Conservation (phyloP, 108 stramenopile genomes). For the Epithemia pelagica region DNA sequence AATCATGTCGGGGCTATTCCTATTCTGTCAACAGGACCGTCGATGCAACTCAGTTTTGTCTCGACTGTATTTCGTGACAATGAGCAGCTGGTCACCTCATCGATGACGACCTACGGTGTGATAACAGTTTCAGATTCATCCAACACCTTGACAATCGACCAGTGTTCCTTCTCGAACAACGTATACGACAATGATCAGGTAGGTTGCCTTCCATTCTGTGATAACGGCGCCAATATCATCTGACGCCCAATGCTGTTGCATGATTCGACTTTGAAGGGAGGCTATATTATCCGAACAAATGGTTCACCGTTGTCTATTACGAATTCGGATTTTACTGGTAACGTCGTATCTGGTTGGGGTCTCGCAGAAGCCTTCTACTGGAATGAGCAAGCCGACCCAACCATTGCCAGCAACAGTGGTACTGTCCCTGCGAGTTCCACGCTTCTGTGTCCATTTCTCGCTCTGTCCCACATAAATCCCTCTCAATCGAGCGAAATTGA, state of each 20-base stretch:
- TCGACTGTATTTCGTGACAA: background rate
- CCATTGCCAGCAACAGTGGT: background rate
- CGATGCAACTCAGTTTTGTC: background rate
- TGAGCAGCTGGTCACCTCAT: background rate
- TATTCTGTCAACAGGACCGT: background rate
- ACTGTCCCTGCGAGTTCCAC: background rate
- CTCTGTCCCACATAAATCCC: background rate
- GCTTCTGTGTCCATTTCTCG: background rate
- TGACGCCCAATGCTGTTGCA: too few species aligned
- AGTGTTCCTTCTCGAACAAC: background rate
- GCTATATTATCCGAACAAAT: background rate
- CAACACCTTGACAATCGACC: background rate
- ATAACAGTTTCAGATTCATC: background rate
- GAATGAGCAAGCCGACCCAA: background rate
- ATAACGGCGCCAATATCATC: too few species aligned
- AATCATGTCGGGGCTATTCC: background rate
- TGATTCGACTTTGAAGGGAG: too few species aligned
- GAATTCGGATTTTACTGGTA: background rate
- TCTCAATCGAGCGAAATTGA: background rate
- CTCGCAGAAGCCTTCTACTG: background rate
- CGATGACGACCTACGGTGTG: background rate
- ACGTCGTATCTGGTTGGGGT: background rate
- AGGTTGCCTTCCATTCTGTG: background rate
- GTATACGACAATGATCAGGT: background rate
- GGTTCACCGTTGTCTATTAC: background rate